These are phyloP conservation scores for Rhodotorula sp. DNA, from an alignment of 1,284 basidiomycete genomes.

Conservation along the genomic window DNA sequence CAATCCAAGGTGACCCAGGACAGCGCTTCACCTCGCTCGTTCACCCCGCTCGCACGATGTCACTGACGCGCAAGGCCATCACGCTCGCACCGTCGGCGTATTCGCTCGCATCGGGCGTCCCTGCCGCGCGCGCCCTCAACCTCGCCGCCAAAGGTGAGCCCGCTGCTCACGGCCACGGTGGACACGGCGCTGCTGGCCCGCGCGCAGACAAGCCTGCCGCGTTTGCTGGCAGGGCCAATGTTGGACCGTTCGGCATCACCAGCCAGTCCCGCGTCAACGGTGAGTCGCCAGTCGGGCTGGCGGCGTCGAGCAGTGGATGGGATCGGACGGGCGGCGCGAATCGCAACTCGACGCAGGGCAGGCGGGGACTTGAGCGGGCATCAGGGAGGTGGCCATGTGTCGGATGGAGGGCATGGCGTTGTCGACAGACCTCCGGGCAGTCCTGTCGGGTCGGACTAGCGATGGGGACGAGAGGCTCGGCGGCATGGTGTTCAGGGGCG, in stretches of 20 bases:
- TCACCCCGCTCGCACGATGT: not conserved
- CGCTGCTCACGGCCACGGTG: slow-evolving; percentile 53
- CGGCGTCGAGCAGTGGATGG: not conserved
- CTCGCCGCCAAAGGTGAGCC: slow-evolving; percentile 63
- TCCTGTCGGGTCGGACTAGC: too few relatives aligned
- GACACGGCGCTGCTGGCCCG: not conserved
- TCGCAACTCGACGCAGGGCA: too few relatives aligned
- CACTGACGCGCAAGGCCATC: slow-evolving; percentile 55
- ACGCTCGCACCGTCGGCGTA: slow-evolving; percentile 79
- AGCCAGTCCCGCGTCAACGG: slow-evolving; percentile 69
- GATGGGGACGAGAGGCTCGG: too few relatives aligned
- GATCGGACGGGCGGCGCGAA: too few relatives aligned
- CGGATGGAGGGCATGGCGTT: too few relatives aligned
- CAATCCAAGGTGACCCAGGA: too few relatives aligned
- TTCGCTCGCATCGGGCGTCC: slow-evolving; percentile 69
- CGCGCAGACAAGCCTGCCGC: slow-evolving; percentile 19
- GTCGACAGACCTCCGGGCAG: too few relatives aligned
- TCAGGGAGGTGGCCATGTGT: too few relatives aligned
- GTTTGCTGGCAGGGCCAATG: slow-evolving; percentile 28
- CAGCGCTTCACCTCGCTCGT: not conserved
- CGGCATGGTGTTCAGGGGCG: too few relatives aligned
- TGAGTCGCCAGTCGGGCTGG: slow-evolving; percentile 53
- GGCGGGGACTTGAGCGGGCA: too few relatives aligned
- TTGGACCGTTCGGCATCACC: slow-evolving; percentile 56
- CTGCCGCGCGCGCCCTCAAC: slow-evolving; percentile 67